Percentiles rank a stretch among this genome's conserved stretches.
Evolutionary conservation across 768 basidiomycete genomes (phyloP).

Genomic region (Suillus tomentosus): DNA sequence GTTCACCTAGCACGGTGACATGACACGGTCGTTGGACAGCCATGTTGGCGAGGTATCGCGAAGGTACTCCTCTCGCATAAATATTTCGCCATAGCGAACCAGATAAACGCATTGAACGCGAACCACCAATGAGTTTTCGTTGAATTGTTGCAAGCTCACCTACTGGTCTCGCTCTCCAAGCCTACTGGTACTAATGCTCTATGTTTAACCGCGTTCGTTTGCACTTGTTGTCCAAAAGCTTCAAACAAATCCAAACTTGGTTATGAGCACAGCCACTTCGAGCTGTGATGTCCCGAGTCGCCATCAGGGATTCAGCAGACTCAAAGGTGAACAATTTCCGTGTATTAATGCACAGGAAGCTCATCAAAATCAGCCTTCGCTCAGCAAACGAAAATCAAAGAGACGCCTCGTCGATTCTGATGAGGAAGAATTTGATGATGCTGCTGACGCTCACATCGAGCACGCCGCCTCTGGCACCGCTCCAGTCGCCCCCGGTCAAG

Average conservation of each 20-base stretch:
- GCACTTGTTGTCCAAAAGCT: conserved; percentile 15
- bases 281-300: conserved; percentile 8
- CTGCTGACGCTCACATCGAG: conserved; percentile 65
- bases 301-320: conserved; percentile 12
- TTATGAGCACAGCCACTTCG: conserved; percentile 17
- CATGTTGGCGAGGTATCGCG: conserved; percentile 19
- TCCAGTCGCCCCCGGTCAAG: conserved; percentile 3
- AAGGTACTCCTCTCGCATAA: conserved; percentile 2
- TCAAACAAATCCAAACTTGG: conserved; percentile 4
- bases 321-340: conserved; percentile 24
- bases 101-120: conserved; percentile 21
- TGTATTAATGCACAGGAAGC: conserved; percentile 1
- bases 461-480: not conserved
- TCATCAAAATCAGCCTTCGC: conserved; percentile 21
- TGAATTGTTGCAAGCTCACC: conserved; percentile 1
- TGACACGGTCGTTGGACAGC: conserved; percentile 17
- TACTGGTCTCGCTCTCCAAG: not conserved
- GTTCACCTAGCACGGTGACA: conserved; percentile 58
- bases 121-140: not conserved
- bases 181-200: not conserved
- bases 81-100: conserved; percentile 9
- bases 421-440: conserved; percentile 33
- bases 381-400: conserved; percentile 26
- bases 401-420: conserved; percentile 39
- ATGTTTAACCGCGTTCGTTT: conserved; percentile 22